Evolutionary conservation across 164 flowering plant genomes (phyloP).

Genomic region (Cinnamomum micranthum): DNA sequence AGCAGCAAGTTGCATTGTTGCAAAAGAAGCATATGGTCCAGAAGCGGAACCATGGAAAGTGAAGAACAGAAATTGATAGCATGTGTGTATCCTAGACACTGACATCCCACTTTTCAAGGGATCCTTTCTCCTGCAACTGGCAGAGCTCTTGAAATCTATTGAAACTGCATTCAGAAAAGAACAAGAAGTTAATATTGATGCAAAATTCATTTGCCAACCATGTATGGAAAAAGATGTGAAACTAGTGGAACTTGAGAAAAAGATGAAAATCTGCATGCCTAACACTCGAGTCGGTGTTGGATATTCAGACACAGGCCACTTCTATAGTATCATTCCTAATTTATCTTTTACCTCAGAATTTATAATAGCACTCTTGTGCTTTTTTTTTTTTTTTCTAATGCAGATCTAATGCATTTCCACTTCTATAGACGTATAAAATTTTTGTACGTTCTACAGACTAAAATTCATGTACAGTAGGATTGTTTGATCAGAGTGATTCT

Average conservation of each 20-base stretch:
- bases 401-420: not conserved
- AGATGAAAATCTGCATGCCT: too few species aligned
- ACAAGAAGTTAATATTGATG: not conserved
- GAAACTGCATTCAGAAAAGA: slow-evolving; percentile 32
- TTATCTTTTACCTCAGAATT: too few species aligned
- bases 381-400: too few species aligned
- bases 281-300: too few species aligned
- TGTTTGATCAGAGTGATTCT: too few species aligned
- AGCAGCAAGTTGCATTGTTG: not conserved
- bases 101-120: not conserved
- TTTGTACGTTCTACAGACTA: too few species aligned
- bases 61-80: not conserved
- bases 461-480: too few species aligned
- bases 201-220: not conserved
- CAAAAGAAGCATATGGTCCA: not conserved
- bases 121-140: slow-evolving; percentile 15
- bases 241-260: too few species aligned
- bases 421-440: too few species aligned
- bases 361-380: not conserved
- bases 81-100: not conserved
- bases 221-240: too few species aligned
- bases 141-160: slow-evolving; percentile 48
- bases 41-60: not conserved
- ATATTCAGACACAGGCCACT: too few species aligned
- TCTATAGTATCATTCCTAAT: too few species aligned